Evolutionary conservation across 1,284 basidiomycete genomes (phyloP), one percentile per base, ranked within the genome.

Genomic region (Ustanciosporium gigantosporum): DNA sequence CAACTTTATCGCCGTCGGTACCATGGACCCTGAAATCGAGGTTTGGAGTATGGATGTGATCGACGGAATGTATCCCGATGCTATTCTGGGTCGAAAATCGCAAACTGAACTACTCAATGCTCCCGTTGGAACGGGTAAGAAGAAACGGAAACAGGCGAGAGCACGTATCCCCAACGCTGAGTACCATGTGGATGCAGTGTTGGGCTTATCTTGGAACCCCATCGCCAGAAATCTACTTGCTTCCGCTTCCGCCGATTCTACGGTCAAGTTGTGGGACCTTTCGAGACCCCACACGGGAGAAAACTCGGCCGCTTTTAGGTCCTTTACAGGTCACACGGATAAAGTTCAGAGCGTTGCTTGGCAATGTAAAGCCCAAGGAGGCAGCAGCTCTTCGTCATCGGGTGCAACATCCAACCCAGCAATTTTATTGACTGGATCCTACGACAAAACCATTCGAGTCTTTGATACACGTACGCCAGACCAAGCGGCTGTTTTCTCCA

Each of bases 301-400:
- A 25, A 39, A 36, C 4, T 66, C 73, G 14, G 80, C 80, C 1
- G 84, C 91, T 8, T 84, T 96, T 73, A 83, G 91, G 46, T 91
- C 88, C 62, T 98, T 95, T 79, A 85, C 82, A 32, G 38, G 32
- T 14, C 95, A 98, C 80, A 88, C 86, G 70, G 93, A 96, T 79
- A 97, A 96, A 81, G 90, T 98, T n/a, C 93, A 97, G 80, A 87
- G 88, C 4, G 91, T 98, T 3, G 88, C 94, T 74, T 99, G 95
- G 95, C 95, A 95, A 78, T 66, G 59, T 23, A 52, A 58, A 25
- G 66, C 64, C 15, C 36, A 50, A 1, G 66, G 66, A 2, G 56
- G 47, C 2, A 25, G 15, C 11, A 46, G 27, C 1, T 16, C 35
- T 3, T 83, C 84, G 29, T n/a, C n/a, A n/a, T 83, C 84, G 47